These are phyloP conservation scores for Geotrichum cucujoidarum DNA, from an alignment of 1,139 yeast genomes.

Conservation along the genomic window DNA sequence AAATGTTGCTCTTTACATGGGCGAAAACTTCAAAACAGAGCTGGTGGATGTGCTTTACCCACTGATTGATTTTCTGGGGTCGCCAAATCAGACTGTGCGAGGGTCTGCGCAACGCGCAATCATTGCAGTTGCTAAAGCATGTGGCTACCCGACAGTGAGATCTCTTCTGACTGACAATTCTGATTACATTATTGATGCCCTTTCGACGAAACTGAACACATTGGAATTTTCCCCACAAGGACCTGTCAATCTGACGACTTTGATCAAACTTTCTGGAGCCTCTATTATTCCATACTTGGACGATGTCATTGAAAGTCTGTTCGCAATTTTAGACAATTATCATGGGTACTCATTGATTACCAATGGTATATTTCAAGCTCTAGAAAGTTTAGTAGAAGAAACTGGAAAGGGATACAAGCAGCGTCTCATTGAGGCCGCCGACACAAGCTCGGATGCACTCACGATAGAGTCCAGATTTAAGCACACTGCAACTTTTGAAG, in stretches of 20 bases:
- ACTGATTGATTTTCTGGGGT: constrained; percentile 51
- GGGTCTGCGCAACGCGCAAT: constrained; percentile 46
- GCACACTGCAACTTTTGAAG: constrained; percentile 22
- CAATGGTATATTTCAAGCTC: constrained; percentile 69
- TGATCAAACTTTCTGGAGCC: constrained; percentile 66
- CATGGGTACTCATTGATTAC: constrained; percentile 74
- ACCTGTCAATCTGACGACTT: constrained; percentile 61
- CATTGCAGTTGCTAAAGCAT: constrained; percentile 45
- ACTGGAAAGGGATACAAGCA: constrained; percentile 39
- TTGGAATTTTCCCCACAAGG: constrained; percentile 69
- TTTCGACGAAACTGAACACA: constrained; percentile 62
- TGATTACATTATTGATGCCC: constrained; percentile 74
- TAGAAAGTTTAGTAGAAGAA: constrained; percentile 58
- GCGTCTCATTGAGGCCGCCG: constrained; percentile 15
- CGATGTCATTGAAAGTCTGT: constrained; percentile 69
- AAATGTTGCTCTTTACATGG: constrained; percentile 38
- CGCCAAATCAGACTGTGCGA: constrained; percentile 42
- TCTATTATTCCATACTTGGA: constrained; percentile 59
- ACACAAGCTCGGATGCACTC: constrained; percentile 5
- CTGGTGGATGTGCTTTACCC: constrained; percentile 54
- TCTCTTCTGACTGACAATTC: constrained; percentile 58
- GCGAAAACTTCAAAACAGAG: constrained; percentile 43
- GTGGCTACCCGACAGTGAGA: constrained; percentile 55
- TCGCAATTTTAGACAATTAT: constrained; percentile 71
- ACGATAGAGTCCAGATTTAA: constrained; percentile 10